phyloP scores from a whole-genome alignment of 331 rosid species.

The Malus hybrid region DNA sequence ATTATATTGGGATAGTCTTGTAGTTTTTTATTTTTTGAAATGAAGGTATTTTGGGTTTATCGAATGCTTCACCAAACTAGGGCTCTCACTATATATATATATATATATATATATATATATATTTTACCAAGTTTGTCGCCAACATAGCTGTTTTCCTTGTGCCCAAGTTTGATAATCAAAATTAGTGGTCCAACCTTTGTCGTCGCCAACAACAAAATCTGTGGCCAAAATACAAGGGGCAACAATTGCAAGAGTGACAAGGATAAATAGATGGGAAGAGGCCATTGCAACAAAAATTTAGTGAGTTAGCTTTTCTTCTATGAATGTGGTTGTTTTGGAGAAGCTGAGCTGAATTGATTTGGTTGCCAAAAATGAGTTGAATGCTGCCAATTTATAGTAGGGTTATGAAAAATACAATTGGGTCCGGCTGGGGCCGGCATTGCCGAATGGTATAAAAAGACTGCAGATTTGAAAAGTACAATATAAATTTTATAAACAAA shows the following conservation, averaged over 20 bases:
- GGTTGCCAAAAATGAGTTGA: neutral
- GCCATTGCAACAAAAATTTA: conserved; percentile 11
- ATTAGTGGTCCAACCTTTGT: conserved; percentile 27
- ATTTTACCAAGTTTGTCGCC: conserved; percentile 32
- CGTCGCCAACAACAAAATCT: conserved; percentile 25
- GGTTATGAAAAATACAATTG: neutral
- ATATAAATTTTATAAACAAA: neutral
- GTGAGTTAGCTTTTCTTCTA: neutral
- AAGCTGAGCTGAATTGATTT: neutral
- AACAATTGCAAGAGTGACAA: neutral
- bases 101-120: too few relatives aligned
- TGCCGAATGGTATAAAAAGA: neutral
- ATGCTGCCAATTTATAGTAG: neutral
- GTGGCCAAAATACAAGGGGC: conserved; percentile 2
- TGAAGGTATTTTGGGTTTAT: too few relatives aligned
- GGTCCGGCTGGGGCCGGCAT: neutral
- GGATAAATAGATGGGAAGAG: neutral
- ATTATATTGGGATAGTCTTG: too few relatives aligned
- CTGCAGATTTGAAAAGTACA: neutral
- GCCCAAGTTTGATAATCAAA: conserved; percentile 26
- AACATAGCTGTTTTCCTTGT: conserved; percentile 11
- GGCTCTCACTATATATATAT: too few relatives aligned
- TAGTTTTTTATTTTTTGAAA: too few relatives aligned
- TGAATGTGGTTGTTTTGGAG: neutral
- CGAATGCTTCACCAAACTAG: too few relatives aligned